Evolutionary conservation across 1,284 basidiomycete species (phyloP).

Genomic region (Melanopsichium pennsylvanicum): DNA sequence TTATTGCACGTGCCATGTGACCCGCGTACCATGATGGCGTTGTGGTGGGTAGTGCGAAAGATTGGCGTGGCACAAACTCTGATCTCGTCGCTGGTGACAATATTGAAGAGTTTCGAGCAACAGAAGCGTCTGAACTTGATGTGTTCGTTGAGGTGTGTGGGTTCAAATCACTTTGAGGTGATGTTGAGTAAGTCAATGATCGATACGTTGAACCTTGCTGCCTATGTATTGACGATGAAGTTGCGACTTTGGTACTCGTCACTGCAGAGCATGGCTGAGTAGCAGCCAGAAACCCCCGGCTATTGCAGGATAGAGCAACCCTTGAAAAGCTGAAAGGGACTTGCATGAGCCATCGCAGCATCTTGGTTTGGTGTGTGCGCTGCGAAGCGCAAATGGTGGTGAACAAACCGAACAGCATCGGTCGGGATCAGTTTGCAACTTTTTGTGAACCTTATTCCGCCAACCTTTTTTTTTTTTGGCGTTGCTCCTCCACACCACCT

Average conservation of each 20-base stretch:
- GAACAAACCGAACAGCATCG: neutral
- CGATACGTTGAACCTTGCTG: neutral
- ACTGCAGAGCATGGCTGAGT: too few relatives aligned
- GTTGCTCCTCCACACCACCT: too few relatives aligned
- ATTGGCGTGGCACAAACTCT: conserved; percentile 62
- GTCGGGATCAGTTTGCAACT: neutral
- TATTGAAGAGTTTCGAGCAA: too few relatives aligned
- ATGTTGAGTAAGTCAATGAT: neutral
- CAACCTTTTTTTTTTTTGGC: conserved; percentile 23
- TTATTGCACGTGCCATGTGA: conserved; percentile 75
- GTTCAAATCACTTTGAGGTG: neutral
- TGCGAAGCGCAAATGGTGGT: neutral
- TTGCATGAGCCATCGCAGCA: conserved; percentile 1
- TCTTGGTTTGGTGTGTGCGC: neutral
- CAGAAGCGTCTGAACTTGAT: neutral
- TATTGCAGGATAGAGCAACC: too few relatives aligned
- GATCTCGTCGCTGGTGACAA: neutral
- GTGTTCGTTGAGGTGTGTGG: neutral
- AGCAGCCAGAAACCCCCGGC: too few relatives aligned
- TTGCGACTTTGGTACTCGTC: neutral
- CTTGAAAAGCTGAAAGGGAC: neutral
- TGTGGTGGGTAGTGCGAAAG: conserved; percentile 67
- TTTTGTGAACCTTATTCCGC: conserved; percentile 11
- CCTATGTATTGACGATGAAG: neutral
- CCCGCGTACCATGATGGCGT: conserved; percentile 96